A percentile compares a stretch with the other conserved stretches of the same genome.
Conservation (phyloP, 129 eudicot species). For the Calendula officinalis region DNA sequence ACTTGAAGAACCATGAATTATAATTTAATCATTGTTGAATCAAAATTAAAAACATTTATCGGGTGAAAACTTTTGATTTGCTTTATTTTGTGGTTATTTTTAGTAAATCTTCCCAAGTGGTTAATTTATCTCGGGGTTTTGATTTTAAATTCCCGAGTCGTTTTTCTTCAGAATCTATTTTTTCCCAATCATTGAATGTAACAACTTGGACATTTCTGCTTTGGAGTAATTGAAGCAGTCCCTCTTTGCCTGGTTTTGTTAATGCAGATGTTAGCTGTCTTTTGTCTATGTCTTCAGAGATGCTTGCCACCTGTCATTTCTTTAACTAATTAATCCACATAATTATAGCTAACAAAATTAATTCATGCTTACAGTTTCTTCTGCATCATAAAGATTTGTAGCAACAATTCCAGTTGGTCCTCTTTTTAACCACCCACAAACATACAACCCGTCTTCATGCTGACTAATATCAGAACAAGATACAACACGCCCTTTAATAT, state of each 20-base stretch:
- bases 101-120: constrained; percentile 62
- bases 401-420: constrained; percentile 97
- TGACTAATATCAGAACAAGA: constrained; percentile 32
- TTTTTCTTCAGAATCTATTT: constrained; percentile 83
- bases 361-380: constrained; percentile 70
- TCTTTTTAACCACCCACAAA: constrained; percentile 97
- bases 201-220: constrained; percentile 50
- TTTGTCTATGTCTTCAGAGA: constrained; percentile 57
- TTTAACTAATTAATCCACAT: constrained; percentile 26
- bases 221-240: constrained; percentile 62
- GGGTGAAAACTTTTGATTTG: neutral
- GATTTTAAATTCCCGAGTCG: constrained; percentile 59
- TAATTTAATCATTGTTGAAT: neutral
- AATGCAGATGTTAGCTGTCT: constrained; percentile 30
- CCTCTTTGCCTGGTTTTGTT: constrained; percentile 68
- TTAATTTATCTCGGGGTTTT: constrained; percentile 76
- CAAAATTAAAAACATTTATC: neutral
- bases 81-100: constrained; percentile 47
- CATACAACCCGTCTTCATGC: constrained; percentile 66
- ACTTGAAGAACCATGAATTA: constrained; percentile 3
- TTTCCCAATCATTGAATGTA: constrained; percentile 72
- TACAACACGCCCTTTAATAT: constrained; percentile 71
- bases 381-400: constrained; percentile 89
- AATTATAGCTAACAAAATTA: neutral
- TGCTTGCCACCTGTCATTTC: constrained; percentile 64